Base-by-base conservation (phyloP, 2,329 filamentous ascomycete species). In the Graphilbum fragrans region DNA sequence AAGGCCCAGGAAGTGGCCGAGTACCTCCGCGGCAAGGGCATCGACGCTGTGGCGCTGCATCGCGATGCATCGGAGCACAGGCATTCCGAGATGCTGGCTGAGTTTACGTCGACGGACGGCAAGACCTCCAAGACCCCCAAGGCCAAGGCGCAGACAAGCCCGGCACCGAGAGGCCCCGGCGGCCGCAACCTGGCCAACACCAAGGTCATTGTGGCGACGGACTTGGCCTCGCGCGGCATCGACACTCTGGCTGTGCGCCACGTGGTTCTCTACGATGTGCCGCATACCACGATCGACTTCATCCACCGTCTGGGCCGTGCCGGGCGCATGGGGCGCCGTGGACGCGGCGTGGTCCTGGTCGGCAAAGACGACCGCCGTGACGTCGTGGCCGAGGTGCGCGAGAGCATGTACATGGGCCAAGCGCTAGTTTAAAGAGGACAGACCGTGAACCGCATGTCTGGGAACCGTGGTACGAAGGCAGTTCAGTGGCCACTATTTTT, bases 241-340 rank as follows among this genome's bases (percentile, higher is more conserved):
- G 92, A 98, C 59, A 98, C 92, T 0, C 64, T 95, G 23, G 82
- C 86, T 17, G 90, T 96, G 17, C 75, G 85, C 43, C 86, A 94
- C 50, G 92, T 98, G 40, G 81, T 98, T 41, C 65, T 98, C 21
- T 96, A 94, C 59, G 87, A 98, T 57, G 90, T 98, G n/a, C 92
- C 92, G 5, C 90, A 96, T 57, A 94, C 86, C 0, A 94, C 87
- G 0, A 93, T 98, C 45, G 93, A 98, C 60, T 98, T 98, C 54
- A 95, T 98, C 54, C 93, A 98, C 61, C 82, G 93, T 16, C 75
- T 96, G 5, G 92, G 92, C 16, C 75, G 92, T 43, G 86, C 92
- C 2, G 92, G 92, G 0, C 76, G 92, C 27, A 96, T 96, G 86
- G 87, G 87, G 3, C 75, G 87, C 47, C 74, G 92, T 57, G 92